Evolutionary conservation across 768 basidiomycete species (phyloP).

Genomic region (Amanita molliuscula): DNA sequence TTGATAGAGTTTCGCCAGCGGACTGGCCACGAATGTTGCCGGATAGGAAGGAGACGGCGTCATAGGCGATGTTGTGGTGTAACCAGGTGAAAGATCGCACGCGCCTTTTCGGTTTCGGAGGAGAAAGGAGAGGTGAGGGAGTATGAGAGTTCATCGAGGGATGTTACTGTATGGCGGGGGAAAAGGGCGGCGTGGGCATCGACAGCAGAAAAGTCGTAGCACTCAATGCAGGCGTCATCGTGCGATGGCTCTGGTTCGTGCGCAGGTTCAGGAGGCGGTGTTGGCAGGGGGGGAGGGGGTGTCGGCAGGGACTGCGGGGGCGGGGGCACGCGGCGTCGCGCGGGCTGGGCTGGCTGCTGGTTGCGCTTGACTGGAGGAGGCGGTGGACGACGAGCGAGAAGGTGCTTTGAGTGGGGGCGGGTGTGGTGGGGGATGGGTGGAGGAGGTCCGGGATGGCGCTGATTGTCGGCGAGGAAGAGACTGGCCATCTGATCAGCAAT

Average conservation of each 20-base stretch:
- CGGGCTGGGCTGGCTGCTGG: background rate
- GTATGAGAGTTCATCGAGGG: constrained; percentile 27
- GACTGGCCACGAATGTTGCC: constrained; percentile 27
- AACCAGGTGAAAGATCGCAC: constrained; percentile 39
- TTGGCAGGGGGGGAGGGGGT: constrained; percentile 19
- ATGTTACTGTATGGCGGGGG: constrained; percentile 28
- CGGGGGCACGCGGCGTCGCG: background rate
- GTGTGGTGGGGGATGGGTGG: constrained; percentile 13
- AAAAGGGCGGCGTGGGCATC: constrained; percentile 34
- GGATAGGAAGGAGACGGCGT: constrained; percentile 31
- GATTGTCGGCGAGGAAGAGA: constrained; percentile 15
- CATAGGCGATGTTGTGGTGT: constrained; percentile 36
- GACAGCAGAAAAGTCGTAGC: constrained; percentile 30
- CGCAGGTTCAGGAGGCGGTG: constrained; percentile 16
- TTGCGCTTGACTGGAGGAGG: constrained; percentile 16
- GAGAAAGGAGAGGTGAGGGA: constrained; percentile 31
- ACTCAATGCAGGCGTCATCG: constrained; percentile 24
- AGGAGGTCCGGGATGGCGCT: constrained; percentile 11
- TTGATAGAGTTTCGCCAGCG: constrained; percentile 26
- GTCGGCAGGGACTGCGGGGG: constrained; percentile 9
- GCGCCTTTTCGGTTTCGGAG: constrained; percentile 32
- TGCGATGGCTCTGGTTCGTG: constrained; percentile 14
- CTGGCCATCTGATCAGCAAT: constrained; percentile 23
- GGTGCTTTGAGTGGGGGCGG: constrained; percentile 10
- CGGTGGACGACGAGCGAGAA: constrained; percentile 23